phyloP scores from a whole-genome alignment of 805 yeast genomes.

The Yarrowia osloensis region DNA sequence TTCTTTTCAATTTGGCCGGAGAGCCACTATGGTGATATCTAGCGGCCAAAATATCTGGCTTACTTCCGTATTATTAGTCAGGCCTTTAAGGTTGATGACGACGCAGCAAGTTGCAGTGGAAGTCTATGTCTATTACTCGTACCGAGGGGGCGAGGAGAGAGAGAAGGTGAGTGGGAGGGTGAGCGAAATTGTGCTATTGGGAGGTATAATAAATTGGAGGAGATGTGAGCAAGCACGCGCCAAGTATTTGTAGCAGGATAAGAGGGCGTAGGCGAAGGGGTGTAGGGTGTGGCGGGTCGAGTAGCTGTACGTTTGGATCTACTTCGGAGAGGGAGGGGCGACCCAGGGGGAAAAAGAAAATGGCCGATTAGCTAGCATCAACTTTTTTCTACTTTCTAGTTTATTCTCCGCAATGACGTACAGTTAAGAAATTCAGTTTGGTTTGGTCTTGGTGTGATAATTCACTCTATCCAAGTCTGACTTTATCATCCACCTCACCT shows the following conservation, averaged over 20 bases:
- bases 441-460: constrained; percentile 4
- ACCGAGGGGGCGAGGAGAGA: not conserved
- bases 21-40: constrained; percentile 37
- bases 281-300: no score
- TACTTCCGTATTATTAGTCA: constrained; percentile 4
- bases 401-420: constrained; percentile 5
- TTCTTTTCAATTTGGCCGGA: constrained; percentile 38
- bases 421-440: not conserved
- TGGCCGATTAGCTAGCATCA: no score
- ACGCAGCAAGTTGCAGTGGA: constrained; percentile 5
- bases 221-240: not conserved
- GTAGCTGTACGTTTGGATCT: no score
- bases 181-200: constrained; percentile 1
- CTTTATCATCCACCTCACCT: constrained; percentile 1
- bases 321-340: no score
- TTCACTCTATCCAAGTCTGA: constrained; percentile 24
- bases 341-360: no score
- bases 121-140: constrained; percentile 3
- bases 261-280: no score
- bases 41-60: not conserved
- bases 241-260: no score
- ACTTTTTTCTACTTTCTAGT: not conserved
- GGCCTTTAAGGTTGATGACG: not conserved
- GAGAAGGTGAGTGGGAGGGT: not conserved
- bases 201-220: not conserved